phyloP scores from a whole-genome alignment of 2,329 filamentous ascomycete genomes.

The Metarhizium anisopliae region DNA sequence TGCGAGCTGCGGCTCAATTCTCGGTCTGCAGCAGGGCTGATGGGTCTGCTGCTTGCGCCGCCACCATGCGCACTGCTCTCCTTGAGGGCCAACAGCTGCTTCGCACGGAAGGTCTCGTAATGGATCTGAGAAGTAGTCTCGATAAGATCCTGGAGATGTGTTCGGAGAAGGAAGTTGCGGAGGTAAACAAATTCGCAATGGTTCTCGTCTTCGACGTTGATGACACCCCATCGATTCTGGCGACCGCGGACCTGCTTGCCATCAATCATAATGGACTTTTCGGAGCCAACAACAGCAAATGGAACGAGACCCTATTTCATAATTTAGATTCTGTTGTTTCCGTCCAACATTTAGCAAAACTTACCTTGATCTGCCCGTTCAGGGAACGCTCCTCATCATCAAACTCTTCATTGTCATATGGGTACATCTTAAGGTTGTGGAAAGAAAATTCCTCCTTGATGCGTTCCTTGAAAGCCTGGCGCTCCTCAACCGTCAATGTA shows the following conservation, averaged over 20 bases:
- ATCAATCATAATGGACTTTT: conserved; percentile 95
- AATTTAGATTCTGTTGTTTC: conserved; percentile 1
- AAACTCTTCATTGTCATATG: conserved; percentile 98
- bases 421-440: conserved; percentile 99
- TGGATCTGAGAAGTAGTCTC: conserved; percentile 99
- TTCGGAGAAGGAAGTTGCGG: conserved; percentile 95
- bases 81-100: conserved; percentile 96
- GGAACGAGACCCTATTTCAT: conserved; percentile 71
- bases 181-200: conserved; percentile 99
- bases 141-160: conserved; percentile 96
- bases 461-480: conserved; percentile 91
- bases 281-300: conserved; percentile 95
- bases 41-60: conserved; percentile 71
- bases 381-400: conserved; percentile 91
- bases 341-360: conserved; percentile 10
- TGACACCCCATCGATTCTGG: conserved; percentile 98
- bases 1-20: conserved; percentile 96
- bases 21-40: conserved; percentile 88
- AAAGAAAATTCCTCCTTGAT: conserved; percentile 99
- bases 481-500: conserved; percentile 90
- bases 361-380: conserved; percentile 94
- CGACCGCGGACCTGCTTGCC: conserved; percentile 96
- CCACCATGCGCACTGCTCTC: conserved; percentile 85
- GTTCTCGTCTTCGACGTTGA: conserved; percentile 98
- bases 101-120: conserved; percentile 99